phyloP scores from a whole-genome alignment of 164 flowering plant species.

The Magnolia sinica region DNA sequence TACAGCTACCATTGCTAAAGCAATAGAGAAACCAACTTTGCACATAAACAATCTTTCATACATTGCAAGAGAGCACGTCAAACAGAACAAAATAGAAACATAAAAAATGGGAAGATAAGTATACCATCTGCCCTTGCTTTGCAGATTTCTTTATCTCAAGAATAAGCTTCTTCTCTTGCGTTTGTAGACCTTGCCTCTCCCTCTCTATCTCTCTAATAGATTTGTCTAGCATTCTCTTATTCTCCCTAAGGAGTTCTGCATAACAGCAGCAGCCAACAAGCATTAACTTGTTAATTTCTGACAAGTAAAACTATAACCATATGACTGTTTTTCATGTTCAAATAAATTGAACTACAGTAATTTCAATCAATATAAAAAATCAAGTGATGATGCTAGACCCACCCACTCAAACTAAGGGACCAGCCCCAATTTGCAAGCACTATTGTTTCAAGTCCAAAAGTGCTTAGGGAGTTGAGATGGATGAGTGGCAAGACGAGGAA shows the following conservation, averaged over 20 bases:
- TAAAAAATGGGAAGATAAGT: not conserved
- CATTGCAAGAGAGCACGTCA: not conserved
- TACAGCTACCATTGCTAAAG: not conserved
- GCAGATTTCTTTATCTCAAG: constrained; percentile 91
- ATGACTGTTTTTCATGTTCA: not conserved
- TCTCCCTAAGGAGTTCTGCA: constrained; percentile 91
- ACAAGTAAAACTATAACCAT: not conserved
- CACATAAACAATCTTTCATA: not conserved
- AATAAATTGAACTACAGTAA: not conserved
- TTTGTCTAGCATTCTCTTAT: constrained; percentile 94
- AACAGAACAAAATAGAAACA: not conserved
- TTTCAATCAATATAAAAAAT: too few relatives aligned
- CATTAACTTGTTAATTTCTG: not conserved
- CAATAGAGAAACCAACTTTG: not conserved
- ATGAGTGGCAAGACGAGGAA: too few relatives aligned
- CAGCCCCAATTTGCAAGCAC: too few relatives aligned
- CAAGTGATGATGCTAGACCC: too few relatives aligned
- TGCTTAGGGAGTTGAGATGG: too few relatives aligned
- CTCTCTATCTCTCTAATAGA: constrained; percentile 95
- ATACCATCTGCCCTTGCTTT: constrained; percentile 98
- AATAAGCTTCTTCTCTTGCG: constrained; percentile 95
- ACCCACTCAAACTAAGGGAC: too few relatives aligned
- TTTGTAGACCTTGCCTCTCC: constrained; percentile 89
- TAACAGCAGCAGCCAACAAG: not conserved
- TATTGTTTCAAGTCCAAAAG: too few relatives aligned